Base-by-base conservation (phyloP, 495 filamentous ascomycete genomes). In the Haplographium delicatum region DNA sequence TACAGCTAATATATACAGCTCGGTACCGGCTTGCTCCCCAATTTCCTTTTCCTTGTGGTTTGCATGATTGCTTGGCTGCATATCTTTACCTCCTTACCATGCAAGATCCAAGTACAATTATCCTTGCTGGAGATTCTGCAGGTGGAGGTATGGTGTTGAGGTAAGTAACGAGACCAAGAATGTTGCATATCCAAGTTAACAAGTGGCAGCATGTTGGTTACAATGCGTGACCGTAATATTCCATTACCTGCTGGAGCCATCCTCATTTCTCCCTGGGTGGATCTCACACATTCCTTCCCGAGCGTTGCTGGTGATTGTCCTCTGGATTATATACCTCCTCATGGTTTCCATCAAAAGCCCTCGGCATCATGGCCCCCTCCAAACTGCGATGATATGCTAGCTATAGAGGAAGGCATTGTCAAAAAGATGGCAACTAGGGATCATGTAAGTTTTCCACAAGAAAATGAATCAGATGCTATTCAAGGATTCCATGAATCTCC, bases 271-370 rank as follows among this genome's bases (percentile, higher is more conserved):
- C 91, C 91, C 0, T 97, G 91, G 91, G 88, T 86, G 2, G 91
- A 97, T 63, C 67, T 96, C 26, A 95, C 88, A 8, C 91, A 96
- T 64, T 94, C 88, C 0, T 96, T 96, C 57, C 91, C 91, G 0
- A 95, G 90, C 55, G 80, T 96, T 30, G 80, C 82, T 11, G 74
- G 70, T 13, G 83, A 89, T 34, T 83, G 78, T 51, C 80, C 80
- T 0, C 65, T 81, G 13, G 91, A 97, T 60, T 97, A 95, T 58
- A 89, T 97, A 20, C 91, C 91, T 13, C 65, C 82, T 0, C 81
- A 84, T 51, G 91, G 91, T 0, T 97, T 97, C 61, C 78, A 86
- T 26, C 87, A 95, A 45, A 85, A 80, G 47, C 91, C 91, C 0
- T 93, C 87, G 0, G 63, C 70, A 18, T 80, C 87, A 9, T 97